phyloP scores from a whole-genome alignment of 148 eudicot species.

The Fagopyrum homotropicum region DNA sequence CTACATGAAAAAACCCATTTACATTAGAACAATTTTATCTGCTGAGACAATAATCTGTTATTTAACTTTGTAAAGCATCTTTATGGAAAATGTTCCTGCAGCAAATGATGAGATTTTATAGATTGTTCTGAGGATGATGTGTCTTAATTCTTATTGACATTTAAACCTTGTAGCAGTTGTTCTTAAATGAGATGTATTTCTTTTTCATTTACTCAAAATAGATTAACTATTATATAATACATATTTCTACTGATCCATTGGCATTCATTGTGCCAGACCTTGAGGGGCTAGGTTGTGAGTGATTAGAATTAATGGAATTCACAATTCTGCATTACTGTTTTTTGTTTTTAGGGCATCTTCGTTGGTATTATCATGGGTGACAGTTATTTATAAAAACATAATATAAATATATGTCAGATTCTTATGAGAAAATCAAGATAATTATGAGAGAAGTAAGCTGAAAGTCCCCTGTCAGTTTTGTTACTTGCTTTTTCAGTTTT shows the following conservation, averaged over 20 bases:
- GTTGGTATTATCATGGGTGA: too few relatives aligned
- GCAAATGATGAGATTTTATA: not conserved
- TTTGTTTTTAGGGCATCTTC: too few relatives aligned
- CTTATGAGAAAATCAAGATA: too few relatives aligned
- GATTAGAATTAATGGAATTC: not conserved
- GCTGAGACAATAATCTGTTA: not conserved
- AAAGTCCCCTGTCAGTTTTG: too few relatives aligned
- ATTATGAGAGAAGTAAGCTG: too few relatives aligned
- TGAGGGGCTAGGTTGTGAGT: not conserved
- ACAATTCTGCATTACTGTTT: too few relatives aligned
- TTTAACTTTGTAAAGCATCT: not conserved
- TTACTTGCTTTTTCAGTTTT: too few relatives aligned
- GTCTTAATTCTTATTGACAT: not conserved
- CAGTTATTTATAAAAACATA: too few relatives aligned
- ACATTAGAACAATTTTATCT: not conserved
- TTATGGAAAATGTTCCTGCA: not conserved
- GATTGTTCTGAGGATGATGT: not conserved
- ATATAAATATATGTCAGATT: too few relatives aligned
- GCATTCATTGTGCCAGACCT: not conserved
- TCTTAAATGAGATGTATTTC: not conserved
- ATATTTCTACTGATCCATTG: not conserved
- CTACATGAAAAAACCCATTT: not conserved
- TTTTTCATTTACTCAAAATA: not conserved
- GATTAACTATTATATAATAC: not conserved
- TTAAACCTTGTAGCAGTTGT: not conserved